Percentiles rank a stretch among this genome's conserved stretches.
Conservation (phyloP, 306 rosid genomes). For the Hippophae tibetana region DNA sequence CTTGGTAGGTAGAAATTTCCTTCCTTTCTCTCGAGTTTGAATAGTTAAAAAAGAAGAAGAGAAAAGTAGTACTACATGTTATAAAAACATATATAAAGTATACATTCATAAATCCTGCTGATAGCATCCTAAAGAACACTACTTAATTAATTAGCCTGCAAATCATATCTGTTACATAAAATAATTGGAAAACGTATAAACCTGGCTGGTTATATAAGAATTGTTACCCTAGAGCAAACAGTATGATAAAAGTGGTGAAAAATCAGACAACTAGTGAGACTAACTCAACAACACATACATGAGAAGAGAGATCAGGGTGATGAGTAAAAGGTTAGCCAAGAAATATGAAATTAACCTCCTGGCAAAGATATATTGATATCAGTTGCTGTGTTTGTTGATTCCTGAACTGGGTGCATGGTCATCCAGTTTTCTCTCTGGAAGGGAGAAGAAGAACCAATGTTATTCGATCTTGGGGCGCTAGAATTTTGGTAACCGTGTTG, state of each 20-base stretch:
- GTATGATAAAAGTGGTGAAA: conserved; percentile 26
- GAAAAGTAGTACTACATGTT: conserved; percentile 7
- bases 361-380: conserved; percentile 80
- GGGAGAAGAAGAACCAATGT: conserved; percentile 26
- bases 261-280: conserved; percentile 4
- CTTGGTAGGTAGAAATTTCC: too few relatives aligned
- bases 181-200: conserved; percentile 22
- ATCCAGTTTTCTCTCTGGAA: conserved; percentile 73
- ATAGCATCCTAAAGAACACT: conserved; percentile 31
- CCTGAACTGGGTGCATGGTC: conserved; percentile 53
- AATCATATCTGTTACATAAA: conserved; percentile 40
- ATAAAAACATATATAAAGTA: conserved; percentile 25
- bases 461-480: conserved; percentile 24
- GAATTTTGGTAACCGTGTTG: conserved; percentile 48
- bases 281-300: too few relatives aligned
- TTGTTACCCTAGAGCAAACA: conserved; percentile 31
- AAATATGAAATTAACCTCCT: conserved; percentile 28
- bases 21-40: too few relatives aligned
- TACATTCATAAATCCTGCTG: conserved; percentile 44
- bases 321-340: conserved; percentile 29
- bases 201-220: conserved; percentile 27
- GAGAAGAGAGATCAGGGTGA: conserved; percentile 15
- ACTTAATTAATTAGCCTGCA: conserved; percentile 44
- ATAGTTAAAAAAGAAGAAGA: not conserved
- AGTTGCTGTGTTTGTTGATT: conserved; percentile 53